A percentile compares a stretch with the other conserved stretches of the same genome.
Evolutionary conservation across 208 protist species (phyloP).

Genomic region (Leishmania martiniquensis): DNA sequence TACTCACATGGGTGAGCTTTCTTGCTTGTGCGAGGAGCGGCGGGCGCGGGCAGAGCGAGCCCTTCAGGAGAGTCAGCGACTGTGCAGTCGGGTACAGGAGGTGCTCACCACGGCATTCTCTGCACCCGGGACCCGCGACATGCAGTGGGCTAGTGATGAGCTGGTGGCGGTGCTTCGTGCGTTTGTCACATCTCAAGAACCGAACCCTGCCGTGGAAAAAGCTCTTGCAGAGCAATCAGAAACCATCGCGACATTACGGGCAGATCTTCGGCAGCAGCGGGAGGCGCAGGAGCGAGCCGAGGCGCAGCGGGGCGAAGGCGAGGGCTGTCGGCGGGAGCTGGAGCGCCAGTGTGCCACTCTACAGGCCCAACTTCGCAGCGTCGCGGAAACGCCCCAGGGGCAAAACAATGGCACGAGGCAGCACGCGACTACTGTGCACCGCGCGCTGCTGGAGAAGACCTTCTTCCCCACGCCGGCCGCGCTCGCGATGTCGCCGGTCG

Average conservation of each 20-base stretch:
- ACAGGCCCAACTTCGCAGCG: background rate
- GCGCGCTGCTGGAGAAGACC: background rate
- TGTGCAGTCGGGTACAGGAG: slow-evolving; percentile 27
- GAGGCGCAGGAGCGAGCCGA: slow-evolving; percentile 7
- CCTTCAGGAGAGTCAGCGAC: slow-evolving; percentile 16
- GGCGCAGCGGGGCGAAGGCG: background rate
- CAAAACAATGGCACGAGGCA: background rate
- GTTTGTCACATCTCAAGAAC: background rate
- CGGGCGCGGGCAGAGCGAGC: slow-evolving; percentile 16
- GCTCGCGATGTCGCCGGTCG: background rate
- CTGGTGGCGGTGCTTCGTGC: slow-evolving; percentile 9
- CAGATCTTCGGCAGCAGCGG: slow-evolving; percentile 13
- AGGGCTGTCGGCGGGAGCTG: slow-evolving; percentile 10
- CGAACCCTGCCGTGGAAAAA: slow-evolving; percentile 28
- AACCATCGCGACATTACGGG: slow-evolving; percentile 31
- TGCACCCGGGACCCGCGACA: background rate
- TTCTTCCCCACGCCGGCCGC: background rate
- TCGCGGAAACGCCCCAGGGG: background rate
- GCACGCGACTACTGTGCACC: background rate
- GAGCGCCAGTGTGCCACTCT: background rate
- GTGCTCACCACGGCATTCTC: slow-evolving; percentile 18
- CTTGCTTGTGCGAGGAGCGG: slow-evolving; percentile 2
- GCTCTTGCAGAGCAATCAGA: slow-evolving; percentile 40
- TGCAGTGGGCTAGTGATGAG: slow-evolving; percentile 11
- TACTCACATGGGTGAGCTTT: background rate